A percentile compares a stretch with the other conserved stretches of the same genome.
Evolutionary conservation across 768 basidiomycete species (phyloP).

Genomic region (Hydnomerulius pinastri): DNA sequence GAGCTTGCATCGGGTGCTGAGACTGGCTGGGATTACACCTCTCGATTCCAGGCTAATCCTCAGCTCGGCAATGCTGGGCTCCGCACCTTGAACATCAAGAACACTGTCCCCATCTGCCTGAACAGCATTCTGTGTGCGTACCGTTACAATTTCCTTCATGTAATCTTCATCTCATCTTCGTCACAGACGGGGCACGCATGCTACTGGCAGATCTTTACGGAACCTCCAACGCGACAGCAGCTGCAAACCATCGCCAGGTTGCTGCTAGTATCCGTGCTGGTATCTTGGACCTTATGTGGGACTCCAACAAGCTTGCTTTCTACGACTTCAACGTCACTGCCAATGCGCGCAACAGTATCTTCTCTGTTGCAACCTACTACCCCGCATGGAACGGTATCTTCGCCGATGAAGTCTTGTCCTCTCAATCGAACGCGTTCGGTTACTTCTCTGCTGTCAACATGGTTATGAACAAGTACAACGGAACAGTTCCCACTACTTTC

Average conservation of each 20-base stretch:
- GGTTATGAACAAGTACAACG: slow-evolving; percentile 84
- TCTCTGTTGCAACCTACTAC: slow-evolving; percentile 78
- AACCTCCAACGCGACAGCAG: slow-evolving; percentile 42
- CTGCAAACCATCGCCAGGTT: slow-evolving; percentile 50
- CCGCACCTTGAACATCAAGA: slow-evolving; percentile 69
- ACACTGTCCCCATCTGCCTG: slow-evolving; percentile 71
- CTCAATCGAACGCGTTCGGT: slow-evolving; percentile 61
- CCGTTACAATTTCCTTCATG: slow-evolving; percentile 2
- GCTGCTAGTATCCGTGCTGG: slow-evolving; percentile 64
- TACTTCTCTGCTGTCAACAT: slow-evolving; percentile 76
- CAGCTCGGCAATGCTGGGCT: slow-evolving; percentile 54
- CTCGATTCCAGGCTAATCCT: slow-evolving; percentile 42
- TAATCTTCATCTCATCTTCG: slow-evolving; percentile 4
- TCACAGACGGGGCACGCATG: slow-evolving; percentile 62
- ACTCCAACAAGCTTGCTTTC: slow-evolving; percentile 77
- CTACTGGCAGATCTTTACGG: slow-evolving; percentile 64
- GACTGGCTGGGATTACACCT: slow-evolving; percentile 53
- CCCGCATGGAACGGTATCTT: slow-evolving; percentile 88
- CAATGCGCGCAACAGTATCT: slow-evolving; percentile 62
- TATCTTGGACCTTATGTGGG: slow-evolving; percentile 88
- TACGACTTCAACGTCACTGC: slow-evolving; percentile 86
- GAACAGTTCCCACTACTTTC: slow-evolving; percentile 82
- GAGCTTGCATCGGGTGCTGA: slow-evolving; percentile 91
- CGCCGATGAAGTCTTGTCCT: slow-evolving; percentile 64
- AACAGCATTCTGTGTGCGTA: slow-evolving; percentile 83